phyloP scores from a whole-genome alignment of 768 basidiomycete species.

The Cystofilobasidium ferigula region DNA sequence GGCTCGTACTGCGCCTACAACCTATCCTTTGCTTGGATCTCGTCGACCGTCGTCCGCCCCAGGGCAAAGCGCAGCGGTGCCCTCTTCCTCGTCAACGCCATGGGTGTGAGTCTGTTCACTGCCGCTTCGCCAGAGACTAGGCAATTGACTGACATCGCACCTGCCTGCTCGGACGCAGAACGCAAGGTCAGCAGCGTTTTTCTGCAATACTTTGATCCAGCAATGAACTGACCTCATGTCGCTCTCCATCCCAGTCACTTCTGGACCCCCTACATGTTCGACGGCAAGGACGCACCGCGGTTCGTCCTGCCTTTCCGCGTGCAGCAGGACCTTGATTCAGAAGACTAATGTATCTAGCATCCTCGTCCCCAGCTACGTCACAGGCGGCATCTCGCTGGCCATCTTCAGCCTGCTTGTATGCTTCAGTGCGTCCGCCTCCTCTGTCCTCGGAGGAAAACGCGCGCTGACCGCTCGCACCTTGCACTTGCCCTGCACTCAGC shows the following conservation, averaged over 20 bases:
- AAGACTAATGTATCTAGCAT: too few species aligned
- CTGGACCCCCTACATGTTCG: not conserved
- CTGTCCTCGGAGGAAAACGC: too few species aligned
- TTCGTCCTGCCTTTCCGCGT: too few species aligned
- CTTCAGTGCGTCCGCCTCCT: not conserved
- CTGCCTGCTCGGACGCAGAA: not conserved
- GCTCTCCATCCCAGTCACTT: not conserved
- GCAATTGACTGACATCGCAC: too few species aligned
- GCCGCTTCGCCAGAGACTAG: not conserved
- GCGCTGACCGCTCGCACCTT: too few species aligned
- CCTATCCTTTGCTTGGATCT: not conserved
- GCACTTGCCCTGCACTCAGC: not conserved
- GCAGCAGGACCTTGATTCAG: too few species aligned
- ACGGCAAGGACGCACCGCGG: not conserved
- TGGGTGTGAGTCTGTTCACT: not conserved
- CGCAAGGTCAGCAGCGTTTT: too few species aligned
- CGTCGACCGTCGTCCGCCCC: not conserved
- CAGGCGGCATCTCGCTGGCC: conserved; percentile 22
- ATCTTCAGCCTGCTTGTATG: conserved; percentile 14
- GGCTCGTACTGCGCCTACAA: conserved; percentile 4
- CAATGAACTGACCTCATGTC: too few species aligned
- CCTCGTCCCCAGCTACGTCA: too few species aligned
- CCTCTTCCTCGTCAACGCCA: conserved; percentile 1
- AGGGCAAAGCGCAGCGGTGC: not conserved
- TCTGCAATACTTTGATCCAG: too few species aligned